Conservation (phyloP, 2,329 filamentous ascomycete species). For the Alternaria consortialis region DNA sequence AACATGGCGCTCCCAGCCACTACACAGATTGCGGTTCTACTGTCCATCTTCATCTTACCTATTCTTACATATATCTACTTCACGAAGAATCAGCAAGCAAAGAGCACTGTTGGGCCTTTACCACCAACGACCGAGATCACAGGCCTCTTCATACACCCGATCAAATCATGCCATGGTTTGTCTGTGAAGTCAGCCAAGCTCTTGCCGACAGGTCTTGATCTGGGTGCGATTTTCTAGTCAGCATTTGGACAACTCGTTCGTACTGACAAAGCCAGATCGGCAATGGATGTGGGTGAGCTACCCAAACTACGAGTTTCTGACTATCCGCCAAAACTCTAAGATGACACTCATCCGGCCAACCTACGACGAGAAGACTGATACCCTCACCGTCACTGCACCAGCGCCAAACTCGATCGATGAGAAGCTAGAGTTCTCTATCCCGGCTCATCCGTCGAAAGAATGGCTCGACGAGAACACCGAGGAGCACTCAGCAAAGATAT, state of each 20-base stretch:
- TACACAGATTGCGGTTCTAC: conserved; percentile 35
- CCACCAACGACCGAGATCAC: conserved; percentile 55
- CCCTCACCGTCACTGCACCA: conserved; percentile 61
- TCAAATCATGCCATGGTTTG: conserved; percentile 73
- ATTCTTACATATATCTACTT: conserved; percentile 44
- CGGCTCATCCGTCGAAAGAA: conserved; percentile 61
- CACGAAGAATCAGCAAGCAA: conserved; percentile 19
- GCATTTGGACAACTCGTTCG: too few species aligned
- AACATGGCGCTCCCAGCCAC: conserved; percentile 37
- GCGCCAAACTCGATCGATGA: conserved; percentile 47
- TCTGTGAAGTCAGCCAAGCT: conserved; percentile 62
- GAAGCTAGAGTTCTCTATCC: conserved; percentile 58
- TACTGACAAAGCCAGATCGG: conserved; percentile 57
- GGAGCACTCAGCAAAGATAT: conserved; percentile 63
- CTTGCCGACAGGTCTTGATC: conserved; percentile 65
- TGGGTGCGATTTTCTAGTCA: conserved; percentile 44
- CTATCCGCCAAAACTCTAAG: conserved; percentile 67
- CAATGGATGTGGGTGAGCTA: conserved; percentile 72
- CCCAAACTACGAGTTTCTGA: conserved; percentile 65
- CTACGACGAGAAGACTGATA: conserved; percentile 56
- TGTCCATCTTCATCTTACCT: conserved; percentile 42
- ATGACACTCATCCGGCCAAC: conserved; percentile 71
- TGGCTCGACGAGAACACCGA: conserved; percentile 66
- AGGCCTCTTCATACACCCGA: conserved; percentile 68
- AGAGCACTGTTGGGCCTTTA: conserved; percentile 34